phyloP scores from a whole-genome alignment of 768 basidiomycete genomes.

The Panaeolus cyanescens region DNA sequence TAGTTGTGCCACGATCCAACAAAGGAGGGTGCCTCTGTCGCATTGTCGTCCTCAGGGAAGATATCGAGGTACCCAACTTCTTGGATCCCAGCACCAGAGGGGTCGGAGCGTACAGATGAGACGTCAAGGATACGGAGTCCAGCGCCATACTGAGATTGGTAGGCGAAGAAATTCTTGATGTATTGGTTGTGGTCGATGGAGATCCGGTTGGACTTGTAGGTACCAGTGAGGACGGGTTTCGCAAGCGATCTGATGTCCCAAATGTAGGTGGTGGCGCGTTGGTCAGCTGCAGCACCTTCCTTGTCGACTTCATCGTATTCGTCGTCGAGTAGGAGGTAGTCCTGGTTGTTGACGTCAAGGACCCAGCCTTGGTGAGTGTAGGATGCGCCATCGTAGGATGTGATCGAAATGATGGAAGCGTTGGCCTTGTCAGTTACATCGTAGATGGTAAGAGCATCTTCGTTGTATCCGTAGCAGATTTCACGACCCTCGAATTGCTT shows the following conservation, averaged over 20 bases:
- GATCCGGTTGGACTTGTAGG: constrained; percentile 28
- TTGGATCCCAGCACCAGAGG: constrained; percentile 24
- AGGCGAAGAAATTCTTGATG: constrained; percentile 24
- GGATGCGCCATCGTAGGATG: constrained; percentile 28
- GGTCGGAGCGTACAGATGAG: constrained; percentile 26
- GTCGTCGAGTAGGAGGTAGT: constrained; percentile 30
- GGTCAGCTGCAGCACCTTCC: constrained; percentile 21
- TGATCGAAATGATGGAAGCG: constrained; percentile 26
- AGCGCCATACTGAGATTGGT: constrained; percentile 30
- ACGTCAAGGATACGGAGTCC: constrained; percentile 30
- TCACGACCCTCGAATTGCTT: constrained; percentile 26
- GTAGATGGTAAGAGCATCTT: constrained; percentile 31
- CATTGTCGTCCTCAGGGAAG: constrained; percentile 13
- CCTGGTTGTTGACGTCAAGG: constrained; percentile 25
- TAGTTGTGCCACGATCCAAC: neutral
- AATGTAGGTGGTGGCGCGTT: constrained; percentile 27
- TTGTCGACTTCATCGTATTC: constrained; percentile 24
- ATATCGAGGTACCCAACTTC: constrained; percentile 30
- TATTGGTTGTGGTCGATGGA: constrained; percentile 14
- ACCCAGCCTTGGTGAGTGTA: constrained; percentile 37
- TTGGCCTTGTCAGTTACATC: constrained; percentile 14
- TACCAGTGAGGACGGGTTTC: constrained; percentile 26
- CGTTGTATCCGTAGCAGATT: constrained; percentile 33
- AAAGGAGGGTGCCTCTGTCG: neutral
- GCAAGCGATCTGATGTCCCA: constrained; percentile 30